Percentiles rank a stretch among this genome's conserved stretches.
phyloP scores from a whole-genome alignment of 208 protist genomes.

The Trypanosoma lewisi region DNA sequence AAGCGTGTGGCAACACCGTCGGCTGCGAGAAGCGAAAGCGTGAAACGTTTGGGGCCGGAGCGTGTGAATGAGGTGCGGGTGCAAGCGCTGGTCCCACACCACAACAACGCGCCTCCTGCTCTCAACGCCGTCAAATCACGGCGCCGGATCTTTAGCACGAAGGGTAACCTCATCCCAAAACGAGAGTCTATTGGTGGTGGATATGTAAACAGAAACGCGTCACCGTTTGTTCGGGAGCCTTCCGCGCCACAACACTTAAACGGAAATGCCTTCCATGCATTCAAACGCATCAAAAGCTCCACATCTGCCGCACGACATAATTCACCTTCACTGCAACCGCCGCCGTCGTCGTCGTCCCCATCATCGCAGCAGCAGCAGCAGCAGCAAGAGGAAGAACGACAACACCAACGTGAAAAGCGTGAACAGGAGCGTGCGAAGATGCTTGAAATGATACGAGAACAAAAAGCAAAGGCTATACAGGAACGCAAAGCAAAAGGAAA shows the following conservation, averaged over 20 bases:
- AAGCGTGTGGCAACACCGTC: constrained; percentile 15
- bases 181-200: background rate
- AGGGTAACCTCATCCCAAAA: background rate
- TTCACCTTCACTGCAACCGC: constrained; percentile 14
- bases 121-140: background rate
- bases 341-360: background rate
- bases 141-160: background rate
- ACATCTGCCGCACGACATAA: constrained; percentile 3
- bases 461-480: constrained; percentile 46
- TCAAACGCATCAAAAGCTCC: constrained; percentile 16
- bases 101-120: background rate
- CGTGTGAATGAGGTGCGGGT: constrained; percentile 2
- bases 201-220: background rate
- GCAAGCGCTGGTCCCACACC: background rate
- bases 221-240: constrained; percentile 12
- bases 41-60: background rate
- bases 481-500: constrained; percentile 37
- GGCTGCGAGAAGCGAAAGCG: background rate
- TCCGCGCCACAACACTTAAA: background rate
- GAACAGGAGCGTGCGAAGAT: constrained; percentile 69
- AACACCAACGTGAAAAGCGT: constrained; percentile 48
- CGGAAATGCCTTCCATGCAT: background rate
- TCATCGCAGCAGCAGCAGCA: constrained; percentile 5
- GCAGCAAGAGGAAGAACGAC: constrained; percentile 38
- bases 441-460: constrained; percentile 68